Conservation (phyloP, 257 asterid species). For the Nicotiana obtusifolia region DNA sequence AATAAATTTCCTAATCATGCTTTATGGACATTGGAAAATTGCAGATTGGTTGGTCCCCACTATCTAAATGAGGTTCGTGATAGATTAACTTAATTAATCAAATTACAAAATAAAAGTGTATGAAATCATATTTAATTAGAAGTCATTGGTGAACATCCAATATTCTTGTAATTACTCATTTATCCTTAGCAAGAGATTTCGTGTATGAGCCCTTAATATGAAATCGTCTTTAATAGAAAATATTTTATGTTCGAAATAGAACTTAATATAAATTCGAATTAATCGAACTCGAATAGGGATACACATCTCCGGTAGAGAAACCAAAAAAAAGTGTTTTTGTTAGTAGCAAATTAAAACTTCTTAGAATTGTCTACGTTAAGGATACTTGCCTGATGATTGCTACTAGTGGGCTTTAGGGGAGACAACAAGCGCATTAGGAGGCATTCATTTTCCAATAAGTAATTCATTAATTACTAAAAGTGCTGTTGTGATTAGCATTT, state of each 20-base stretch:
- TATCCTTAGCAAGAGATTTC: too few relatives aligned
- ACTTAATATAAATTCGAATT: too few relatives aligned
- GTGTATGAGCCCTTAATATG: too few relatives aligned
- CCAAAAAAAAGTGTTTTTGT: too few relatives aligned
- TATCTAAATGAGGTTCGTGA: neutral
- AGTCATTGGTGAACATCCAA: neutral
- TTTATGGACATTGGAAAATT: neutral
- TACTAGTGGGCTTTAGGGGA: constrained; percentile 6
- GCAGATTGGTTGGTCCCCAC: constrained; percentile 3
- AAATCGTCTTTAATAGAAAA: too few relatives aligned
- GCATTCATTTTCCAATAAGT: neutral
- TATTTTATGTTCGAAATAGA: too few relatives aligned
- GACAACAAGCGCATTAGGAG: constrained; percentile 8
- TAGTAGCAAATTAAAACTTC: neutral
- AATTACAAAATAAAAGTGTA: neutral
- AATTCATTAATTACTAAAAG: neutral
- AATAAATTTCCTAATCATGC: neutral
- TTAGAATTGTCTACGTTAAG: constrained; percentile 7
- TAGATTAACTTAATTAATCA: neutral
- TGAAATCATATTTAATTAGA: neutral
- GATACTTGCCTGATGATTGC: constrained; percentile 1
- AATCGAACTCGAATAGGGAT: too few relatives aligned
- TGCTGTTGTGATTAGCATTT: too few relatives aligned
- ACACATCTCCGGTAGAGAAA: too few relatives aligned
- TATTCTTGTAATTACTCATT: neutral